phyloP scores from a whole-genome alignment of 352 stramenopile genomes.

The Globisporangium barbulae region DNA sequence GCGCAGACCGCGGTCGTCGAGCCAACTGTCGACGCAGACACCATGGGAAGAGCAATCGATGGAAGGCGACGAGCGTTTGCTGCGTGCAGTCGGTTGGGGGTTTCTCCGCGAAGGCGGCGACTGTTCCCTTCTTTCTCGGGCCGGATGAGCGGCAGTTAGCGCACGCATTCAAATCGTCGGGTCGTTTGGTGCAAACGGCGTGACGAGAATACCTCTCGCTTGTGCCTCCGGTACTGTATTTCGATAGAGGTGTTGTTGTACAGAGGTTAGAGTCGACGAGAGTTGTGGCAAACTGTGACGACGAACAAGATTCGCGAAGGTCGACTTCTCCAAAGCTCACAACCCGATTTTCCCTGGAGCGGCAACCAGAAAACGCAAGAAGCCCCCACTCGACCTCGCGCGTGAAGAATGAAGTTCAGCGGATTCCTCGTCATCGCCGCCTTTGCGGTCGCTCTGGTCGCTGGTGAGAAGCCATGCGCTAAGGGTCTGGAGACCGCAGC shows the following conservation, averaged over 20 bases:
- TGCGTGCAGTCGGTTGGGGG: neutral
- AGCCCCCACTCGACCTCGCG: neutral
- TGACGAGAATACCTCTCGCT: too few species aligned
- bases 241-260: too few species aligned
- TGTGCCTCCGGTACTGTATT: too few species aligned
- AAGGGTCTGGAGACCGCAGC: neutral
- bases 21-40: constrained; percentile 59
- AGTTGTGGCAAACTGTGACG: too few species aligned
- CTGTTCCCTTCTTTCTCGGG: neutral
- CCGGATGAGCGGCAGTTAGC: neutral
- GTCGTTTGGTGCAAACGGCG: neutral
- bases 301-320: neutral
- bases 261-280: too few species aligned
- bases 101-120: neutral
- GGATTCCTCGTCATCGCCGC: constrained; percentile 4
- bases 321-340: neutral
- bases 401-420: constrained; percentile 3
- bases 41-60: constrained; percentile 26
- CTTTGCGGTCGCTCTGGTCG: neutral
- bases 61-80: neutral
- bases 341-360: neutral
- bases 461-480: neutral
- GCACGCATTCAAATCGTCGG: neutral
- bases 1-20: constrained; percentile 62
- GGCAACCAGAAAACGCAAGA: neutral